Percentiles rank a stretch among this genome's conserved stretches.
These are phyloP conservation scores for Musa itinerans DNA, from an alignment of 176 grass and related monocot species.

Conservation along the genomic window DNA sequence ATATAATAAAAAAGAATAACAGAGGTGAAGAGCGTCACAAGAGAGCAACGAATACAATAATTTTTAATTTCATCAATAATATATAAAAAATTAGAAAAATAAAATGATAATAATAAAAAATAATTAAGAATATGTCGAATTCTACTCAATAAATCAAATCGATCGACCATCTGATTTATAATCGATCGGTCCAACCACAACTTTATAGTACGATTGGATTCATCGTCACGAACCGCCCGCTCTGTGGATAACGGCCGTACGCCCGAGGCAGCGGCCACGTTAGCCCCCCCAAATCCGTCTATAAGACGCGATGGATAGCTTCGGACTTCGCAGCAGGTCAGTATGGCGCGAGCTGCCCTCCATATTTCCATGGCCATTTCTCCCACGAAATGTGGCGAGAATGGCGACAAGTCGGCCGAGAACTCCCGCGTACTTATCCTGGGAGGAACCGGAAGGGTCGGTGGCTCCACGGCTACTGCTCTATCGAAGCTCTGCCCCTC, in stretches of 20 bases:
- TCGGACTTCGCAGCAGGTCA: constrained; percentile 4
- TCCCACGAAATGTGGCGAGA: constrained; percentile 8
- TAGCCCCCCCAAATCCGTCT: neutral
- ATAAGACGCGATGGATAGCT: too few relatives aligned
- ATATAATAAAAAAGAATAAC: too few relatives aligned
- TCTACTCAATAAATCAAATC: too few relatives aligned
- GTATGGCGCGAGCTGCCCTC: constrained; percentile 44
- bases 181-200: too few relatives aligned
- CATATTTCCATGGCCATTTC: constrained; percentile 27
- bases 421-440: constrained; percentile 58
- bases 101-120: too few relatives aligned
- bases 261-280: neutral
- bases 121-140: too few relatives aligned
- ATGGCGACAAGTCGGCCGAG: neutral
- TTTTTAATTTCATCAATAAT: too few relatives aligned
- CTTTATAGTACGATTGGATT: too few relatives aligned
- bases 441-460: constrained; percentile 71
- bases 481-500: constrained; percentile 66
- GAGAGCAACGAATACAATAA: too few relatives aligned
- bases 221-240: neutral
- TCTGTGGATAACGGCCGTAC: constrained; percentile 1
- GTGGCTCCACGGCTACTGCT: constrained; percentile 74
- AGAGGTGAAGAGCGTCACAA: too few relatives aligned
- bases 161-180: too few relatives aligned
- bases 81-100: too few relatives aligned